Evolutionary conservation across 2,329 filamentous ascomycete genomes (phyloP).

Genomic region (Zarea fungicola): DNA sequence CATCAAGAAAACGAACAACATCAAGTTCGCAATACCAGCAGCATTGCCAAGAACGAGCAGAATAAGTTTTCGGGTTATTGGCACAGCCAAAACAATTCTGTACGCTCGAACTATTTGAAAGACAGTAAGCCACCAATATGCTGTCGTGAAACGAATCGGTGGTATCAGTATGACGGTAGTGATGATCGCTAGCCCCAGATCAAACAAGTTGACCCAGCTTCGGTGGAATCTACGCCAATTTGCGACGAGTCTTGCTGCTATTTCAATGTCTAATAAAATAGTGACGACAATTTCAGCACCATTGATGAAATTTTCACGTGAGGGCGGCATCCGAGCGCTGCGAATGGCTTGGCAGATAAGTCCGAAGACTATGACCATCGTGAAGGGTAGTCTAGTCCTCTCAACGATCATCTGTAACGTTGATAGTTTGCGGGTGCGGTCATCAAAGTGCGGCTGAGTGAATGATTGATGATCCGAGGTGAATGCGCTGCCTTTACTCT

Average conservation of each 20-base stretch:
- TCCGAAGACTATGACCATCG: conserved; percentile 71
- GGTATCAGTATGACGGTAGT: conserved; percentile 85
- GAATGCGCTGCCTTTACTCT: conserved; percentile 91
- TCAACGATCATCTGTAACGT: conserved; percentile 66
- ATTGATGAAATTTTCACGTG: conserved; percentile 60
- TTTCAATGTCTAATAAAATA: conserved; percentile 72
- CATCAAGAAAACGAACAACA: conserved; percentile 93
- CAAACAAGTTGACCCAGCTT: conserved; percentile 70
- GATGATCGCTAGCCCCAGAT: conserved; percentile 72
- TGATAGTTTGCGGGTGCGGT: conserved; percentile 32
- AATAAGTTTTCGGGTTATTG: conserved; percentile 82
- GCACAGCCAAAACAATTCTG: conserved; percentile 82
- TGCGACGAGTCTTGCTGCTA: conserved; percentile 68
- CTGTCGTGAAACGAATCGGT: conserved; percentile 64
- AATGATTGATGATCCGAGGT: conserved; percentile 61
- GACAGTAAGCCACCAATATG: conserved; percentile 83
- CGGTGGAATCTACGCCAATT: conserved; percentile 79
- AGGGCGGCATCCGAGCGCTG: conserved; percentile 67
- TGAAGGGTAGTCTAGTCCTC: conserved; percentile 72
- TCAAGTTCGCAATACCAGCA: conserved; percentile 85
- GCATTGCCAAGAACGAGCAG: conserved; percentile 85
- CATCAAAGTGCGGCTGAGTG: conserved; percentile 32
- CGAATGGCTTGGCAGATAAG: conserved; percentile 74
- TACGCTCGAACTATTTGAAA: conserved; percentile 94
- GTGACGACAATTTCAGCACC: conserved; percentile 72